These are phyloP conservation scores for Penicillium sp. DNA, from an alignment of 2,329 filamentous ascomycete genomes.

Conservation along the genomic window DNA sequence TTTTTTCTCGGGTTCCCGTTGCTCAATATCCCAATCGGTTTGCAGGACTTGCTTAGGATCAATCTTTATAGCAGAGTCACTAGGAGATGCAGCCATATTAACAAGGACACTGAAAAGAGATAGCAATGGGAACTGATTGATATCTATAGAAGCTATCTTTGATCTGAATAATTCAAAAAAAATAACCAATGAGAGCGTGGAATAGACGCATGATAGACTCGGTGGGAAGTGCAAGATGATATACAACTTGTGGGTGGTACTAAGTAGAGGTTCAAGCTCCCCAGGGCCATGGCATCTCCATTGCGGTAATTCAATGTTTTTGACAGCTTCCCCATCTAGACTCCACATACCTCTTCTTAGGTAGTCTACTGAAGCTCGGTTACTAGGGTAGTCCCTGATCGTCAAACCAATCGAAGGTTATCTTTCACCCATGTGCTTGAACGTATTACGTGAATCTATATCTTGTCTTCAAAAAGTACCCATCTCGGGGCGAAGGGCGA, in stretches of 20 bases:
- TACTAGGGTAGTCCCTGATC: neutral
- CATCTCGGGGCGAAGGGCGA: slow-evolving; percentile 16
- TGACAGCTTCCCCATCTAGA: neutral
- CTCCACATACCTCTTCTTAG: neutral
- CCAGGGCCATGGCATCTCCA: neutral
- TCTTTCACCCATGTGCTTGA: neutral
- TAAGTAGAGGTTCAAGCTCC: neutral
- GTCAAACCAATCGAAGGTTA: neutral
- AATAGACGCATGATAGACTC: neutral
- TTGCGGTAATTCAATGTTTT: neutral
- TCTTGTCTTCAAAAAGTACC: neutral
- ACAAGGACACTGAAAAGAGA: neutral
- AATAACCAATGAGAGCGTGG: neutral
- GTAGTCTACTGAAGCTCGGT: too few relatives aligned
- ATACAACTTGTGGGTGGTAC: neutral
- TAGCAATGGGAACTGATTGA: neutral
- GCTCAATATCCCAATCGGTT: slow-evolving; percentile 5
- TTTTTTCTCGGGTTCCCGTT: slow-evolving; percentile 5
- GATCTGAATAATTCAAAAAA: neutral
- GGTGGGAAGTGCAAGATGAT: neutral
- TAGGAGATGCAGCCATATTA: slow-evolving; percentile 7
- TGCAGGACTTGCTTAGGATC: neutral
- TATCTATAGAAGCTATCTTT: neutral
- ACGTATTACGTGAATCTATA: neutral
- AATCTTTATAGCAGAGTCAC: slow-evolving; percentile 14